Conservation (phyloP, 2,329 filamentous ascomycete genomes). For the Ceratocystis diversiconidia region DNA sequence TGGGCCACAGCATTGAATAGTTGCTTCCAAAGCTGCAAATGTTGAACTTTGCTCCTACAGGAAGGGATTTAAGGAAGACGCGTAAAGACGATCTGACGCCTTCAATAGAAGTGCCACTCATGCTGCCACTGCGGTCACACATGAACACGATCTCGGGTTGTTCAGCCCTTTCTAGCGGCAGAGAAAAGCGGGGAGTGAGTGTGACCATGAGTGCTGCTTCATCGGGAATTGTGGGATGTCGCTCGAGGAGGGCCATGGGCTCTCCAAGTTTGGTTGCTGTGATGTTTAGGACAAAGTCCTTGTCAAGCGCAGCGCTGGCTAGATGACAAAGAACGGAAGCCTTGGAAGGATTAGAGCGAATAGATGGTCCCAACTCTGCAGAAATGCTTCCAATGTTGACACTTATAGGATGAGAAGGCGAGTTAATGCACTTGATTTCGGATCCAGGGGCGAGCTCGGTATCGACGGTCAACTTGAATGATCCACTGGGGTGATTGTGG, state of each 20-base stretch:
- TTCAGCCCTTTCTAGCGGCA: slow-evolving; percentile 29
- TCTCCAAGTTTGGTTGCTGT: slow-evolving; percentile 43
- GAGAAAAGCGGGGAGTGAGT: slow-evolving; percentile 53
- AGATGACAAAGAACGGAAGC: slow-evolving; percentile 35
- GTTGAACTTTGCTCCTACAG: slow-evolving; percentile 51
- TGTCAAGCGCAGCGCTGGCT: slow-evolving; percentile 47
- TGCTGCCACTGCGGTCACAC: slow-evolving; percentile 57
- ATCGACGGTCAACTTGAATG: slow-evolving; percentile 25
- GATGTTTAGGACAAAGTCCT: slow-evolving; percentile 54
- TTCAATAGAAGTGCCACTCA: slow-evolving; percentile 36
- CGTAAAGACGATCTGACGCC: slow-evolving; percentile 42
- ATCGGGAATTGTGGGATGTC: slow-evolving; percentile 44
- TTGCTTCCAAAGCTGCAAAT: slow-evolving; percentile 50
- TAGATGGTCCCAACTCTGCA: not conserved
- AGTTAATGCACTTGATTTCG: slow-evolving; percentile 47
- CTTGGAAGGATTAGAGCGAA: slow-evolving; percentile 20
- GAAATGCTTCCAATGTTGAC: slow-evolving; percentile 49
- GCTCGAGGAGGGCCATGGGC: slow-evolving; percentile 53
- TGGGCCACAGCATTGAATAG: slow-evolving; percentile 33
- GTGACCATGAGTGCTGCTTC: slow-evolving; percentile 57
- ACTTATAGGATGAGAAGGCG: slow-evolving; percentile 52
- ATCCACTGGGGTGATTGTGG: slow-evolving; percentile 9
- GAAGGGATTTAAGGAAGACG: slow-evolving; percentile 52
- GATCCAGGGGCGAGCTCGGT: slow-evolving; percentile 37
- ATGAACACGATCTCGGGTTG: slow-evolving; percentile 55